Evolutionary conservation across 2,329 filamentous ascomycete species (phyloP).

Genomic region (Trichoderma polysporum): DNA sequence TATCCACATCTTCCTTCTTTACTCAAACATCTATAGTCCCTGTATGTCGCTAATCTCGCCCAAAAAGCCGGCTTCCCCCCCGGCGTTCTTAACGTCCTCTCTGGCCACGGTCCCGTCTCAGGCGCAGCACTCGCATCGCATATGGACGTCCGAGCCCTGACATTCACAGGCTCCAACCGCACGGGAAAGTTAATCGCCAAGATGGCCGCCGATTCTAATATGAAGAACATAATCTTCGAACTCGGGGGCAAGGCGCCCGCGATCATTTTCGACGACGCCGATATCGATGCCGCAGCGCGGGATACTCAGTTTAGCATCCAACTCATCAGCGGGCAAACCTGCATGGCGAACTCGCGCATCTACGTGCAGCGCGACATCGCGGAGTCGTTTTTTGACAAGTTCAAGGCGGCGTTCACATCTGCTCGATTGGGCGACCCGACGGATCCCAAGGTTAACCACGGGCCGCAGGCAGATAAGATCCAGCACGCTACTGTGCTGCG

Average conservation of each 20-base stretch:
- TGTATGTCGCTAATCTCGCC: conserved; percentile 62
- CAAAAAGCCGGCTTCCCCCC: conserved; percentile 70
- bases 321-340: conserved; percentile 42
- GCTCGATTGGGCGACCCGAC: conserved; percentile 61
- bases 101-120: conserved; percentile 62
- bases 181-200: conserved; percentile 70
- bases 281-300: conserved; percentile 42
- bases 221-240: conserved; percentile 59
- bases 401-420: conserved; percentile 52
- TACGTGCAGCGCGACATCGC: conserved; percentile 57
- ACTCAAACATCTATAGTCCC: conserved; percentile 13
- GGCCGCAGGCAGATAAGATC: conserved; percentile 62
- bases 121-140: conserved; percentile 65
- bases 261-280: conserved; percentile 58
- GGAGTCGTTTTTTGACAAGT: conserved; percentile 59
- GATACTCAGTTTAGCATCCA: background rate
- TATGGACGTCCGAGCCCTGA: conserved; percentile 64
- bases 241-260: conserved; percentile 59
- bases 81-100: conserved; percentile 70
- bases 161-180: conserved; percentile 67
- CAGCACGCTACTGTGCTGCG: conserved; percentile 64
- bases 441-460: conserved; percentile 60
- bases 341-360: conserved; percentile 58
- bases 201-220: conserved; percentile 53
- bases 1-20: background rate